Conservation (phyloP, 805 yeast species). For the Danielia reshetovae region DNA sequence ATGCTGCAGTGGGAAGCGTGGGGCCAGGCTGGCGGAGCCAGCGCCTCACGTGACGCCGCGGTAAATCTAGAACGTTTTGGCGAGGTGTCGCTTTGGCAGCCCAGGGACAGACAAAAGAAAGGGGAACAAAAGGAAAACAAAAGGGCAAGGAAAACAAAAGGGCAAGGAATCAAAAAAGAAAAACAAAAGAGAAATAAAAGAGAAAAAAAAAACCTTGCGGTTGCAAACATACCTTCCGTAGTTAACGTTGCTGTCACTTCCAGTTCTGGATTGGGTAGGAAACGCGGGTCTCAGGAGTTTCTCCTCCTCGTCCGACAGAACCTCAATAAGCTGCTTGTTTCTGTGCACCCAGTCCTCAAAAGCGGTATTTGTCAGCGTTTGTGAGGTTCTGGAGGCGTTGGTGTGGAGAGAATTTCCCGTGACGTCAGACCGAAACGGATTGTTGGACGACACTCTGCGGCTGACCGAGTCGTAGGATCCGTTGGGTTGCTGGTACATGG, state of each 20-base stretch:
- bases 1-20: no score
- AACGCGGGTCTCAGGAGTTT: slow-evolving; percentile 18
- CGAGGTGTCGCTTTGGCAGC: no score
- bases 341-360: slow-evolving; percentile 60
- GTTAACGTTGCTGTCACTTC: slow-evolving; percentile 35
- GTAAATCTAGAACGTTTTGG: no score
- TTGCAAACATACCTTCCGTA: slow-evolving; percentile 30
- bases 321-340: slow-evolving; percentile 37
- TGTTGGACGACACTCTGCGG: slow-evolving; percentile 56
- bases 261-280: slow-evolving; percentile 29
- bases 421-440: slow-evolving; percentile 58
- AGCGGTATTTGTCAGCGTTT: slow-evolving; percentile 11
- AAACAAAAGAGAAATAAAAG: no score
- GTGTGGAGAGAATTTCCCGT: slow-evolving; percentile 6
- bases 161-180: no score
- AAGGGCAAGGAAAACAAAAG: no score
- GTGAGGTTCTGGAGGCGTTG: slow-evolving; percentile 2
- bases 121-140: no score
- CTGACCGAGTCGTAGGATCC: slow-evolving; percentile 31
- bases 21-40: no score
- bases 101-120: no score
- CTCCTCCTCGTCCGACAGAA: slow-evolving; percentile 42
- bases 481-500: slow-evolving; percentile 41
- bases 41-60: no score
- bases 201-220: no score